These are phyloP conservation scores for Magnaporthales sp. DNA, from an alignment of 2,329 filamentous ascomycete species.

Conservation along the genomic window DNA sequence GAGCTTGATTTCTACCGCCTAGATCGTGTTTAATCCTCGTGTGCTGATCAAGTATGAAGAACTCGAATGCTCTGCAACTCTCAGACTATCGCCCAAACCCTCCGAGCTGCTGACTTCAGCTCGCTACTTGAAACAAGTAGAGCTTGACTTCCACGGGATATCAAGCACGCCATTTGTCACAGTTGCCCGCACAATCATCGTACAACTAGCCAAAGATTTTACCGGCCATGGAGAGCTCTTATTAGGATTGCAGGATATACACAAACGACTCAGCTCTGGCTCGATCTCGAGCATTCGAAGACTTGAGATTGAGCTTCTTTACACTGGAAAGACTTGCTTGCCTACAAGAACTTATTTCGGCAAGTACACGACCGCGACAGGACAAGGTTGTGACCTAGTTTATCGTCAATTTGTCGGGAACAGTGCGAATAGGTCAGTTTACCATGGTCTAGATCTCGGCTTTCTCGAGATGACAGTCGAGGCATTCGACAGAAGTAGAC, in stretches of 20 bases:
- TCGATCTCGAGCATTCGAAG: slow-evolving; percentile 32
- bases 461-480: slow-evolving; percentile 27
- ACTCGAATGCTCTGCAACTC: slow-evolving; percentile 35
- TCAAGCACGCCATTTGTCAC: background rate
- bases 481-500: slow-evolving; percentile 19
- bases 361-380: slow-evolving; percentile 30
- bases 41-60: slow-evolving; percentile 22
- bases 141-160: slow-evolving; percentile 15
- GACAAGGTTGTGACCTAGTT: slow-evolving; percentile 32
- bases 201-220: background rate
- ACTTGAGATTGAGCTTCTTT: slow-evolving; percentile 42
- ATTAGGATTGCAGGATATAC: slow-evolving; percentile 24
- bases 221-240: background rate
- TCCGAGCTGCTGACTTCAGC: slow-evolving; percentile 29
- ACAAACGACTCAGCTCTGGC: slow-evolving; percentile 25
- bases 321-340: slow-evolving; percentile 36
- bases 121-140: slow-evolving; percentile 31
- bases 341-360: slow-evolving; percentile 27
- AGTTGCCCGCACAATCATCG: background rate
- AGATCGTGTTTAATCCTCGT: too few relatives aligned
- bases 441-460: slow-evolving; percentile 31
- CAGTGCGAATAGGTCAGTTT: slow-evolving; percentile 25
- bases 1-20: slow-evolving; percentile 17
- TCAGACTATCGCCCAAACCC: slow-evolving; percentile 17
- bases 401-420: slow-evolving; percentile 26